Conservation (phyloP, 1,139 yeast genomes). For the Debaryomycetaceae sp. region DNA sequence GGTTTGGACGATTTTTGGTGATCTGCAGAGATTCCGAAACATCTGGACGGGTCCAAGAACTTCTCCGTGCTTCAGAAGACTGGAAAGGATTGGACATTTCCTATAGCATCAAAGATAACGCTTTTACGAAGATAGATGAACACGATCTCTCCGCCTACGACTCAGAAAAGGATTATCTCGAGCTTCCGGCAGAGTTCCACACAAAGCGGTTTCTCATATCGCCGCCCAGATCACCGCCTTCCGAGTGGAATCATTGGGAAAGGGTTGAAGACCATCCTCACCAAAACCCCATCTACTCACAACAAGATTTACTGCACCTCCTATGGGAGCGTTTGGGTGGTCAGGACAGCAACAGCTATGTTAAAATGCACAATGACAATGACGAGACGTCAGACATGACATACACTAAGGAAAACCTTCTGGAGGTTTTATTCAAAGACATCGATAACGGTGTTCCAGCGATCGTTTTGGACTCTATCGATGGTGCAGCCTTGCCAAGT, state of each 20-base stretch:
- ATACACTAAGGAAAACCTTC: constrained; percentile 17
- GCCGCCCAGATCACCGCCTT: constrained; percentile 48
- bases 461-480: constrained; percentile 29
- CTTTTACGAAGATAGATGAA: constrained; percentile 10
- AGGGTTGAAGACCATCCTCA: constrained; percentile 44
- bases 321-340: constrained; percentile 49
- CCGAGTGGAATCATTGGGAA: constrained; percentile 48
- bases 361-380: constrained; percentile 15
- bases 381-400: constrained; percentile 11
- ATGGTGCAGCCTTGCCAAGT: not conserved
- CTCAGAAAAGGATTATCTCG: constrained; percentile 28
- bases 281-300: constrained; percentile 32
- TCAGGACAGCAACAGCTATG: constrained; percentile 31
- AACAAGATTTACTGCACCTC: constrained; percentile 39
- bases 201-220: constrained; percentile 42
- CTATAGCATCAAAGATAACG: constrained; percentile 36
- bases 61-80: constrained; percentile 13
- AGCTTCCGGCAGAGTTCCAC: constrained; percentile 41
- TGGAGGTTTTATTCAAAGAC: constrained; percentile 38
- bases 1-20: constrained; percentile 34
- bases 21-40: constrained; percentile 26
- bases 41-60: constrained; percentile 19
- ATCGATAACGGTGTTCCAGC: constrained; percentile 37
- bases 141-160: constrained; percentile 8
- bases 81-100: constrained; percentile 21